A percentile compares a stretch with the other conserved stretches of the same genome.
Evolutionary conservation across 2,329 filamentous ascomycete genomes (phyloP).

Genomic region (Aspergillus nomiae): DNA sequence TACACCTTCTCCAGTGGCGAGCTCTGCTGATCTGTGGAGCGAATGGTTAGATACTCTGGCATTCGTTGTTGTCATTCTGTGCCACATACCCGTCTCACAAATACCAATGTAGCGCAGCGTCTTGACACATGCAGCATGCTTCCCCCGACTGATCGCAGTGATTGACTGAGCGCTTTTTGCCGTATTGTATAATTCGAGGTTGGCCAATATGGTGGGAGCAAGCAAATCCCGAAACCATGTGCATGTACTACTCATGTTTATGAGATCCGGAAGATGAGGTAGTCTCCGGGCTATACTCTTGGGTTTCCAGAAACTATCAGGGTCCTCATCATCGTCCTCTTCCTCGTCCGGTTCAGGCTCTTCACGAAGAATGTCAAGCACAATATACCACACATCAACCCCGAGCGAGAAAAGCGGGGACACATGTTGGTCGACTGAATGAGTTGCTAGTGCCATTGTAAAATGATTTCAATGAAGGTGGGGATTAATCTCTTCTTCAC

Average conservation of each 20-base stretch:
- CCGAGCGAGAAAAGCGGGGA: not conserved
- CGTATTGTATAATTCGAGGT: not conserved
- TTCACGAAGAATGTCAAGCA: not conserved
- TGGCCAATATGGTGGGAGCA: not conserved
- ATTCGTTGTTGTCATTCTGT: not conserved
- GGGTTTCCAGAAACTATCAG: not conserved
- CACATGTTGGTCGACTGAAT: not conserved
- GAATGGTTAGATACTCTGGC: not conserved
- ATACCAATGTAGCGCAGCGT: slow-evolving; percentile 5
- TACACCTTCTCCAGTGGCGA: not conserved
- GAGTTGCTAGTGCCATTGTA: not conserved
- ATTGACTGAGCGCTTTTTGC: not conserved
- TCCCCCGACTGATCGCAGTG: not conserved
- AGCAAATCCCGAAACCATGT: not conserved
- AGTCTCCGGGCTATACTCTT: not conserved
- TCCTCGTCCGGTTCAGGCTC: not conserved
- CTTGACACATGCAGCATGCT: not conserved
- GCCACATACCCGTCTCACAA: not conserved
- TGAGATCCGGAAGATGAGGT: not conserved
- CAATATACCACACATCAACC: not conserved
- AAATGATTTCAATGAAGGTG: not conserved
- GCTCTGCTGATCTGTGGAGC: not conserved
- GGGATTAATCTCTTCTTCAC: too few species aligned
- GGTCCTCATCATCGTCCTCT: not conserved
- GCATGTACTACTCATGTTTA: not conserved